phyloP scores from a whole-genome alignment of 83 land plant genomes.

The Picea engelmannii region DNA sequence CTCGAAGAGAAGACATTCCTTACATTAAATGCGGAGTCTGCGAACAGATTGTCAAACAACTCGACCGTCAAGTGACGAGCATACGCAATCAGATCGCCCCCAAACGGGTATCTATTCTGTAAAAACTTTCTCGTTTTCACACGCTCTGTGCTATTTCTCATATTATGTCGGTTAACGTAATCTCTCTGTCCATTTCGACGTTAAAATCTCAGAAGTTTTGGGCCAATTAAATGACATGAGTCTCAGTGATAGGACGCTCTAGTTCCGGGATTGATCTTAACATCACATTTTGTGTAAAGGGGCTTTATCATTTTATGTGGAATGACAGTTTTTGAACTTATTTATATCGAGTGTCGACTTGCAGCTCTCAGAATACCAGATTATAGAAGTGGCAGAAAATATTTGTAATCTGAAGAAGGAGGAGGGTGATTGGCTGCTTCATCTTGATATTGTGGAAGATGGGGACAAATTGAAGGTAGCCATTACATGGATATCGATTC shows the following conservation, averaged over 20 bases:
- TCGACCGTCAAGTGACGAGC: slow-evolving; percentile 61
- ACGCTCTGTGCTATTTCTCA: background rate
- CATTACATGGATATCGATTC: no score
- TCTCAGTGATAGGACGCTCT: background rate
- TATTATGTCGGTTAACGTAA: background rate
- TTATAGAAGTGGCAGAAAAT: slow-evolving; percentile 94
- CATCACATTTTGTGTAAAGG: no score
- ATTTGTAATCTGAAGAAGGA: slow-evolving; percentile 93
- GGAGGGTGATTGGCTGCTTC: slow-evolving; percentile 94
- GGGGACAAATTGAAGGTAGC: slow-evolving; percentile 82
- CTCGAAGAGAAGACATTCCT: slow-evolving; percentile 88
- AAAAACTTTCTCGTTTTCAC: background rate
- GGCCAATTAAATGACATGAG: background rate
- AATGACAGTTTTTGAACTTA: no score
- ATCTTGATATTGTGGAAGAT: slow-evolving; percentile 89
- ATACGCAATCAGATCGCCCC: slow-evolving; percentile 73
- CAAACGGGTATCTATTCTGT: slow-evolving; percentile 46
- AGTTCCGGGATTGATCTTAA: background rate
- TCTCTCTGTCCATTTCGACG: background rate
- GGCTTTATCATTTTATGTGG: no score
- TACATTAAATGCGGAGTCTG: slow-evolving; percentile 88
- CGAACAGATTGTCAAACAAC: slow-evolving; percentile 60
- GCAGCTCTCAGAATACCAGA: slow-evolving; percentile 86
- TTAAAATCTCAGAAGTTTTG: background rate
- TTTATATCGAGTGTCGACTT: background rate